phyloP scores from a whole-genome alignment of 179 eudicot species.

The Beta lomatogona region DNA sequence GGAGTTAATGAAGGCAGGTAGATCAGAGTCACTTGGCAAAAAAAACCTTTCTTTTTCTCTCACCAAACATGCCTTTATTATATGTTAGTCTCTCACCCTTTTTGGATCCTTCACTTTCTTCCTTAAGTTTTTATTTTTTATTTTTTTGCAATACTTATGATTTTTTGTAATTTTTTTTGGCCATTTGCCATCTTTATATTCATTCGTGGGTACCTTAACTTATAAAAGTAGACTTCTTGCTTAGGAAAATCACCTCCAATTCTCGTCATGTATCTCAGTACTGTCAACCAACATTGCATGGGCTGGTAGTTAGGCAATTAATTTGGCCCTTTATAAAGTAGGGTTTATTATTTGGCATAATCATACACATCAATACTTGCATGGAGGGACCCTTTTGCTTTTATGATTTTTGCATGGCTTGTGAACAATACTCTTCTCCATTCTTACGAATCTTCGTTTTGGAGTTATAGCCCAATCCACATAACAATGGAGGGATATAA shows the following conservation, averaged over 20 bases:
- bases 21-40: constrained; percentile 23
- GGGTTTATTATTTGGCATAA: constrained; percentile 24
- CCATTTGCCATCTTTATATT: not conserved
- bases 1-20: constrained; percentile 55
- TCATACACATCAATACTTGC: constrained; percentile 12
- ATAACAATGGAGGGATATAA: too few relatives aligned
- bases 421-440: not conserved
- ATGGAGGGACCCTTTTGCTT: constrained; percentile 25
- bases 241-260: constrained; percentile 22
- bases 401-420: constrained; percentile 30
- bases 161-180: not conserved
- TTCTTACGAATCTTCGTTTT: not conserved
- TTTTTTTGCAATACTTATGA: not conserved
- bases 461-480: too few relatives aligned
- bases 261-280: constrained; percentile 10
- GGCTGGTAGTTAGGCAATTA: constrained; percentile 38
- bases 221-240: constrained; percentile 6
- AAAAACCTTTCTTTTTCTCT: constrained; percentile 20
- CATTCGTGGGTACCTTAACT: constrained; percentile 1
- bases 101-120: not conserved
- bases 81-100: not conserved
- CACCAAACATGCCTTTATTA: constrained; percentile 38
- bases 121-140: too few relatives aligned
- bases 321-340: constrained; percentile 14
- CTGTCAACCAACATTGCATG: constrained; percentile 41